Conservation (phyloP, 2,329 filamentous ascomycete genomes). For the Aspergillus quadricinctus region DNA sequence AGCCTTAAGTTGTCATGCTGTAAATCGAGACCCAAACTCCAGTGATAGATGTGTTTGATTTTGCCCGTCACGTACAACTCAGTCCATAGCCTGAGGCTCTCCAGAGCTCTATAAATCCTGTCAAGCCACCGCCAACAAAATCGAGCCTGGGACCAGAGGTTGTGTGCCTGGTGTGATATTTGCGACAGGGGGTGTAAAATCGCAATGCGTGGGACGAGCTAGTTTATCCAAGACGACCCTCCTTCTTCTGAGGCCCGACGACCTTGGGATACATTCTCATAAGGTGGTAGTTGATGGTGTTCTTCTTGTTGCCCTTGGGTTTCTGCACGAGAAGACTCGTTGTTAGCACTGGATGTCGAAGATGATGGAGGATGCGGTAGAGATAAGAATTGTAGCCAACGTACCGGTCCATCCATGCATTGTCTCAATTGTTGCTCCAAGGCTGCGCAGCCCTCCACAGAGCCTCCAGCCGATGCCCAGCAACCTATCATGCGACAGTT, state of each 20-base stretch:
- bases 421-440: slow-evolving; percentile 58
- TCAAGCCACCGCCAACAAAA: background rate
- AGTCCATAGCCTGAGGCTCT: slow-evolving; percentile 10
- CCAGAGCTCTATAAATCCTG: background rate
- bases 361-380: background rate
- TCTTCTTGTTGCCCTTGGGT: slow-evolving; percentile 58
- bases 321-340: slow-evolving; percentile 41
- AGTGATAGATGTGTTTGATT: slow-evolving; percentile 2
- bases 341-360: slow-evolving; percentile 2
- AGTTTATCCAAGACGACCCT: slow-evolving; percentile 38
- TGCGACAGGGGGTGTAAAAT: background rate
- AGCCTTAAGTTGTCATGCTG: slow-evolving; percentile 12
- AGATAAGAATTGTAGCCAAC: slow-evolving; percentile 20
- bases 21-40: slow-evolving; percentile 8
- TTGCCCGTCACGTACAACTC: background rate
- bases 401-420: slow-evolving; percentile 77
- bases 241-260: slow-evolving; percentile 65
- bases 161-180: slow-evolving; percentile 6
- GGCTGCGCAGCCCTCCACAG: slow-evolving; percentile 54
- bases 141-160: background rate
- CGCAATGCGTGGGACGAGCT: background rate
- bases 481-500: slow-evolving; percentile 32
- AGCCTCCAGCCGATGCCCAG: slow-evolving; percentile 45
- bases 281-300: slow-evolving; percentile 88
- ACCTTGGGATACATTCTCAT: slow-evolving; percentile 70